Base-by-base conservation (phyloP, 805 yeast genomes). In the Kregervanrija delftensis region DNA sequence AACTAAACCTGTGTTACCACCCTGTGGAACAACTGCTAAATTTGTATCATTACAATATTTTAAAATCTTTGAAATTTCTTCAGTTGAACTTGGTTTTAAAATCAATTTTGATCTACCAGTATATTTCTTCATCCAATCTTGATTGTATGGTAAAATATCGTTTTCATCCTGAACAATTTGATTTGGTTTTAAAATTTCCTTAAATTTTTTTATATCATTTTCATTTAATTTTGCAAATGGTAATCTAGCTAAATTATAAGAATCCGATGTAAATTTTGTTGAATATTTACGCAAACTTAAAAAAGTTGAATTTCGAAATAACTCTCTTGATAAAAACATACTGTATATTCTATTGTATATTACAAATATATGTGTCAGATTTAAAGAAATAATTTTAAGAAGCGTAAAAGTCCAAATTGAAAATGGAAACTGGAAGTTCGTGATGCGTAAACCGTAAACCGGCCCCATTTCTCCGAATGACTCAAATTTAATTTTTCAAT, bases 1-100 rank as follows among this genome's bases (percentile, higher is more conserved):
- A 36, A 90, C 98, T 39, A 90, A 73, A 28, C 96, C 96, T 1
- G 97, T 91, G 66, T 91, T 90, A 54, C 98, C 98, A 60, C 97
- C 96, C 67, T 91, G 97, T 12, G 98, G 97, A 9, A 88, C 96
- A 40, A 90, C 79, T 0, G 97, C 96, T 30, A 90, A 65, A 48
- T 74, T 77, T 40, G 79, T 65, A 30, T 81, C 86, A 58, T 85
- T 84, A 69, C 96, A 87, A 65, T 88, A 83, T 61, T 78, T 79
- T 59, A 91, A 59, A 49, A 91, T 86, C 54, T 78, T 59, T 2
- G 90, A 73, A 13, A 91, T 82, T 63, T 90, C 90, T 49, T 83
- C 79, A 2, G 87, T 78, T 11, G 85, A 75, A 56, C 81, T 83
- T 33, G 98, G 98, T 63, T 83, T 86, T 52, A 90, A 70, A 1